Base-by-base conservation (phyloP, 2,329 filamentous ascomycete species). In the Hymenoscyphus fructigenus region DNA sequence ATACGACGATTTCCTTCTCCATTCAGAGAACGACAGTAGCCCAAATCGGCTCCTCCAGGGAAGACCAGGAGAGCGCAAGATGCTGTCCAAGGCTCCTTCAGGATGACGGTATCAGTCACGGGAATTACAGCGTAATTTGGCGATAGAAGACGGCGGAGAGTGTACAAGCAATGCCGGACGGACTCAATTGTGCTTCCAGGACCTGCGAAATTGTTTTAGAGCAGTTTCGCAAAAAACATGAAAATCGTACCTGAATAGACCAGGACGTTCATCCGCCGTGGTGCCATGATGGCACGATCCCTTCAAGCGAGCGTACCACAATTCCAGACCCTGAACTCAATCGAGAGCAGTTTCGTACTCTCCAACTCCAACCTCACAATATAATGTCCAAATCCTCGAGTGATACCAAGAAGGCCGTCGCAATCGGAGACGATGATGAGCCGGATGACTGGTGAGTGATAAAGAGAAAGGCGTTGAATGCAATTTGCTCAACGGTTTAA, bases 61-160 rank as follows among this genome's bases (percentile, higher is more conserved):
- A 99, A 87, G 1, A 98, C 93, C 6, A 99, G 84, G 10, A 98
- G 84, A 0, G 93, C 92, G 76, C 94, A 98, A 1, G 92, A 90
- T 2, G 90, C 81, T 0, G 88, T 84, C 95, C 95, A 99, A 14
- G 95, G 95, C 76, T 99, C 95, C 70, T 93, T 93, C 74, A 97
- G 82, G 64, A 99, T 82, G 69, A 90, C 87, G 6, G 89, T 83
- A 65, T 93, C 90, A 32, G 86, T 89, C 67, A 98, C 85, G 62
- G 93, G 90, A 68, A 93, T 93, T 68, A 99, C 92, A 65, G 94
- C 95, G 80, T 99, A 98, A 77, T 93, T 91, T 60, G 93, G 91
- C 3, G 92, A 91, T 28, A 98, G 87, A 4, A 98, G 85, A 44
- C 91, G 88, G 66, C 93, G 91, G 20, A 99, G 85, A 26, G 92